These are phyloP conservation scores for Arabis alpina DNA, from an alignment of 345 rosid species.

Conservation along the genomic window DNA sequence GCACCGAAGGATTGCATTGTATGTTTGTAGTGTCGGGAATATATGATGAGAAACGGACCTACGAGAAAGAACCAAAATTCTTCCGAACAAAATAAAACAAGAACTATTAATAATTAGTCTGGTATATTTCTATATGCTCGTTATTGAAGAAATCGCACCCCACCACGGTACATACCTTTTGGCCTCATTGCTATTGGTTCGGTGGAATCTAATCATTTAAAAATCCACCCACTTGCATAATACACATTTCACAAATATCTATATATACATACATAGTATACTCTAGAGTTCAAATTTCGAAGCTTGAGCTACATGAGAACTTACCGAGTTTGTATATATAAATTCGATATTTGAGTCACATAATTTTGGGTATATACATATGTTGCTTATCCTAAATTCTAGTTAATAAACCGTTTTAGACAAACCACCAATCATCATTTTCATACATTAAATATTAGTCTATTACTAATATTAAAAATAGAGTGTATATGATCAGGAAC, in stretches of 20 bases:
- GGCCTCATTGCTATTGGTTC: constrained; percentile 37
- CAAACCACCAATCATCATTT: neutral
- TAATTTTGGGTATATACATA: neutral
- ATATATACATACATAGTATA: too few species aligned
- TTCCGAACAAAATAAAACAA: constrained; percentile 1
- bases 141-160: constrained; percentile 32
- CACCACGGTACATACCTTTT: constrained; percentile 38
- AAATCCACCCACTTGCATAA: constrained; percentile 12
- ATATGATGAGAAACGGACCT: constrained; percentile 52
- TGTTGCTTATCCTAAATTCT: neutral
- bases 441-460: neutral
- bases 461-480: neutral
- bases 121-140: neutral
- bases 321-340: too few species aligned
- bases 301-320: neutral
- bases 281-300: neutral
- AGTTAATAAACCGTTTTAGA: constrained; percentile 3
- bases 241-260: neutral
- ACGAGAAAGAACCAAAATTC: constrained; percentile 37
- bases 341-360: neutral
- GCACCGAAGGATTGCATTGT: constrained; percentile 24
- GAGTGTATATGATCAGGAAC: constrained; percentile 14
- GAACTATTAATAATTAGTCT: neutral
- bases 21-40: constrained; percentile 56
- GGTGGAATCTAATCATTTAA: constrained; percentile 45